These are phyloP conservation scores for Neopestalotiopsis sp. DNA, from an alignment of 2,329 filamentous ascomycete species.

Conservation along the genomic window DNA sequence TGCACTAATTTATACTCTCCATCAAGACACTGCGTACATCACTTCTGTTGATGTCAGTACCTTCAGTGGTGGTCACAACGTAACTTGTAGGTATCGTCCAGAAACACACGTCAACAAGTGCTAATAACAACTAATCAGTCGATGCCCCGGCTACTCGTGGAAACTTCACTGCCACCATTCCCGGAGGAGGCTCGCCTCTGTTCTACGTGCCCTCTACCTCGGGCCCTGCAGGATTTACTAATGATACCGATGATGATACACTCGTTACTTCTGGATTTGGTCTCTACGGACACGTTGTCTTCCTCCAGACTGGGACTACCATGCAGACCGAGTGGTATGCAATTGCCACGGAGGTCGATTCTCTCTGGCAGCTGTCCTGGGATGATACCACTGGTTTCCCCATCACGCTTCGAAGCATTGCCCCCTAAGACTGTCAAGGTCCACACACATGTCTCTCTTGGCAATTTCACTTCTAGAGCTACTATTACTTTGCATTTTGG, in stretches of 20 bases:
- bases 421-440: neutral
- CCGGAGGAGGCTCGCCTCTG: neutral
- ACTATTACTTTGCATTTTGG: neutral
- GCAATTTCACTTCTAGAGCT: neutral
- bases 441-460: neutral
- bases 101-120: neutral
- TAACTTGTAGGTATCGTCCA: slow-evolving; percentile 10
- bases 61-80: neutral
- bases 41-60: neutral
- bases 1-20: neutral
- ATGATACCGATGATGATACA: neutral
- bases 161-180: slow-evolving; percentile 14
- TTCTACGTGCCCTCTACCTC: slow-evolving; percentile 14
- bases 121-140: neutral
- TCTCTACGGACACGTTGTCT: slow-evolving; percentile 14
- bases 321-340: slow-evolving; percentile 12
- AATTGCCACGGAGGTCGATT: neutral
- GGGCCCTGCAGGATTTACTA: slow-evolving; percentile 8
- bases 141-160: neutral
- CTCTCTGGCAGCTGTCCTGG: slow-evolving; percentile 11
- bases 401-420: slow-evolving; percentile 7
- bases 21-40: slow-evolving; percentile 8
- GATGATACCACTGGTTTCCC: neutral
- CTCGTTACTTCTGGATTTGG: slow-evolving; percentile 12
- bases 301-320: neutral